phyloP scores from a whole-genome alignment of 306 rosid species.

The Cicer bijugum region DNA sequence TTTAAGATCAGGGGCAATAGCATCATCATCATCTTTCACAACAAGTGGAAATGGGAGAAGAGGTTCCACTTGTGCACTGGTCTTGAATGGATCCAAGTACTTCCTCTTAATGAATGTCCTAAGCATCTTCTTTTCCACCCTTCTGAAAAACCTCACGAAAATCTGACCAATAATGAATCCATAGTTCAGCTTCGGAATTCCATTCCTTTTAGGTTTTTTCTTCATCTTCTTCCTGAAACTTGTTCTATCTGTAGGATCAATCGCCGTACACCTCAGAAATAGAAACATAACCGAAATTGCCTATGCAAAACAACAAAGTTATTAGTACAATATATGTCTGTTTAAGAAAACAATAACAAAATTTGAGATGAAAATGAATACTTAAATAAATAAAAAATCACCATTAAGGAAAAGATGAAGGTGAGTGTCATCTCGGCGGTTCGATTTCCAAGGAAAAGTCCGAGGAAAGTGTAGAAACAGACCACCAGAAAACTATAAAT shows the following conservation, averaged over 20 bases:
- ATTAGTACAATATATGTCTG: neutral
- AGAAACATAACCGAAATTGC: constrained; percentile 70
- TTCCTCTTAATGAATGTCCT: constrained; percentile 77
- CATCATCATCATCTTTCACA: constrained; percentile 84
- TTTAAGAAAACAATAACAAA: neutral
- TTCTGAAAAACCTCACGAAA: constrained; percentile 70
- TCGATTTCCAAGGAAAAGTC: constrained; percentile 75
- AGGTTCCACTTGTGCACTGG: constrained; percentile 64
- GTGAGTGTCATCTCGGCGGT: constrained; percentile 68
- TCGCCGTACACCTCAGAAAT: constrained; percentile 82
- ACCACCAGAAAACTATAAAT: constrained; percentile 67
- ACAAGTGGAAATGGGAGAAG: constrained; percentile 81
- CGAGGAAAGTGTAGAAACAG: constrained; percentile 77
- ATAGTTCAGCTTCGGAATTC: constrained; percentile 55
- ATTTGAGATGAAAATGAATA: constrained; percentile 1
- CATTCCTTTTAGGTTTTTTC: constrained; percentile 45
- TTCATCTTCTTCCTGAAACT: constrained; percentile 61
- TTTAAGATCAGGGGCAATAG: constrained; percentile 61
- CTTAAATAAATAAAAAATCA: constrained; percentile 20
- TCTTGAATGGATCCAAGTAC: constrained; percentile 74
- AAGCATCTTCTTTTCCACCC: constrained; percentile 81
- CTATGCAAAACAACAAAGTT: constrained; percentile 46
- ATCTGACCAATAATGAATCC: constrained; percentile 73
- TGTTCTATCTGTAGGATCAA: constrained; percentile 84
- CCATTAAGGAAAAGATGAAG: constrained; percentile 61